Evolutionary conservation across 768 basidiomycete genomes (phyloP).

Genomic region (Calocybe cyanea): DNA sequence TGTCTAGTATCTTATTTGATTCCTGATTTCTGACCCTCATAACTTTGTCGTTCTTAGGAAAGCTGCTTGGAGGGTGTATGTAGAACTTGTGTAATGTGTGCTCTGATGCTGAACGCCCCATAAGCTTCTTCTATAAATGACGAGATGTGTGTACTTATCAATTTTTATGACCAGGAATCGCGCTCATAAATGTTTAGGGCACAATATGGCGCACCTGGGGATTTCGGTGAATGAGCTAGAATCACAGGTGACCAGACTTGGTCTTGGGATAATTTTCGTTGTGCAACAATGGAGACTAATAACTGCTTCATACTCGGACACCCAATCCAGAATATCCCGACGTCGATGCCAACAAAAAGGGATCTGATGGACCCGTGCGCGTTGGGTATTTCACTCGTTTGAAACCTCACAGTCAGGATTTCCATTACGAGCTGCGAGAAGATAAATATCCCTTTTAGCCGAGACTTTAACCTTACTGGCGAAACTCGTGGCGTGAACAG

Average conservation of each 20-base stretch:
- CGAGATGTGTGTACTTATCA: conserved; percentile 29
- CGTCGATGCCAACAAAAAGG: conserved; percentile 42
- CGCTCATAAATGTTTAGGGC: conserved; percentile 31
- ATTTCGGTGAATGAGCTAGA: conserved; percentile 64
- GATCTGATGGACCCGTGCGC: conserved; percentile 47
- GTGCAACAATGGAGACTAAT: neutral
- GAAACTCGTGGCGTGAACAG: conserved; percentile 56
- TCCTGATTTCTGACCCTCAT: neutral
- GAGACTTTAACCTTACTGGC: conserved; percentile 52
- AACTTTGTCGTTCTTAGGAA: conserved; percentile 32
- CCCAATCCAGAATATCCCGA: conserved; percentile 42
- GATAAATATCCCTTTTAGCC: conserved; percentile 45
- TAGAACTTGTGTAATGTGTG: conserved; percentile 1
- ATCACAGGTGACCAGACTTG: conserved; percentile 53
- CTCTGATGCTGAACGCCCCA: neutral
- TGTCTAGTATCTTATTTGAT: conserved; percentile 21
- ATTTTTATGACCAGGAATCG: neutral
- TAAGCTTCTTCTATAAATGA: conserved; percentile 69
- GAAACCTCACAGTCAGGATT: conserved; percentile 32
- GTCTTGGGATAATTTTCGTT: conserved; percentile 52
- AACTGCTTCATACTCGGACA: no score
- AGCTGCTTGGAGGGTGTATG: conserved; percentile 72
- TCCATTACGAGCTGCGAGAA: conserved; percentile 50
- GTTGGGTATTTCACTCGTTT: conserved; percentile 50
- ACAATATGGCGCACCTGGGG: conserved; percentile 63